Evolutionary conservation across 306 rosid species (phyloP), one percentile per base, ranked within the genome.

Genomic region (Macrotyloma uniflorum): DNA sequence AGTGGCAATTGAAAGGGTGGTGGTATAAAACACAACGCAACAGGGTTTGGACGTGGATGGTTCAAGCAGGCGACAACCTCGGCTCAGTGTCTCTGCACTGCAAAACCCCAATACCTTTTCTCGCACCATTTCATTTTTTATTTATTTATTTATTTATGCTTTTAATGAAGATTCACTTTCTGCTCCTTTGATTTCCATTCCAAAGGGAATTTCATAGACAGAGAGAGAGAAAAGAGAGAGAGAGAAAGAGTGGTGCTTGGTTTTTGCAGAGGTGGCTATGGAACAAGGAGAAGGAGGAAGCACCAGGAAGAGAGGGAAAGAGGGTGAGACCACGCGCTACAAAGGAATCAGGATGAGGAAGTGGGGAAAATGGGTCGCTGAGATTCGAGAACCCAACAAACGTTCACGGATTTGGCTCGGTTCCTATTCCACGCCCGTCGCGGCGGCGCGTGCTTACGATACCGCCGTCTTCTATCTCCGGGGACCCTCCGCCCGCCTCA

Each of bases 361-460:
- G 91, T 94, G 98, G 98, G 98, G 98, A 0, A 94, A 94, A 77
- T 94, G 98, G 98, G 98, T 94, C 79, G 98, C 97, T 35, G 98
- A 94, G 90, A 94, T 94, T 89, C 83, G 98, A 14, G 98, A 94
- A 61, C 98, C 98, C 36, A 94, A 90, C 81, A 94, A 94, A 73
- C 97, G 98, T 5, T 94, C 98, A 0, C 36, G 98, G 79, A 91
- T 94, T 83, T 94, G 98, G 98, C 94, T 94, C 35, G 98, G 98
- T 45, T 94, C 98, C 1, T 94, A 94, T 83, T 87, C 96, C 26
- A 87, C 98, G 0, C 93, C 98, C 0, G 82, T 94, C 2, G 98
- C 98, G 33, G 98, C 98, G 6, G 98, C 98, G 2, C 70, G 98
- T 15, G 98, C 98, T 0, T 94, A 94, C 78, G 98, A 94, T 79